These are phyloP conservation scores for Papiliotrema nemorosa DNA, from an alignment of 1,284 basidiomycete species.

Conservation along the genomic window DNA sequence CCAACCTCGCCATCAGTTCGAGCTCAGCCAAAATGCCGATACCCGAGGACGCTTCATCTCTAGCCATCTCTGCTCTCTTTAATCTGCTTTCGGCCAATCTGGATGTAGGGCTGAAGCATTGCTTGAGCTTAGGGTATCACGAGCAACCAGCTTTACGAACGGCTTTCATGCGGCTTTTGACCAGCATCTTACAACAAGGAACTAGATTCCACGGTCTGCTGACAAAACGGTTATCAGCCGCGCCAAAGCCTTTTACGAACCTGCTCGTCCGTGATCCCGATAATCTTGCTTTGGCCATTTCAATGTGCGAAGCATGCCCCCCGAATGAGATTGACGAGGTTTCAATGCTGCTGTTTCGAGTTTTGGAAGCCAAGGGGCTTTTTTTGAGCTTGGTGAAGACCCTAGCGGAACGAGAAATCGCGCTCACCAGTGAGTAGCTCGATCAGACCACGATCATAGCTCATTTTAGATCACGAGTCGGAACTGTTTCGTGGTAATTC, in stretches of 20 bases:
- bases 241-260: slow-evolving; percentile 33
- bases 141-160: slow-evolving; percentile 67
- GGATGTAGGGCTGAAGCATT: slow-evolving; percentile 85
- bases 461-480: slow-evolving; percentile 63
- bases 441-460: too few relatives aligned
- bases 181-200: slow-evolving; percentile 75
- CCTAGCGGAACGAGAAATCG: slow-evolving; percentile 79
- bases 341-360: slow-evolving; percentile 70
- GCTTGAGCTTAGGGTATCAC: slow-evolving; percentile 74
- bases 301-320: slow-evolving; percentile 80
- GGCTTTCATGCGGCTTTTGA: slow-evolving; percentile 85
- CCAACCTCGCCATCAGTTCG: background rate
- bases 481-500: slow-evolving; percentile 81
- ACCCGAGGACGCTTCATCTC: slow-evolving; percentile 11
- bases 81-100: slow-evolving; percentile 81
- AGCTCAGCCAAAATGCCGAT: too few relatives aligned
- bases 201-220: slow-evolving; percentile 49
- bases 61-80: slow-evolving; percentile 64
- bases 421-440: slow-evolving; percentile 65
- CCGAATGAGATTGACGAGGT: slow-evolving; percentile 72
- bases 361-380: slow-evolving; percentile 70
- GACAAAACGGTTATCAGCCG: slow-evolving; percentile 16
- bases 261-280: slow-evolving; percentile 16
- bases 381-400: slow-evolving; percentile 72
- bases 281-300: slow-evolving; percentile 61